Evolutionary conservation across 495 filamentous ascomycete species (phyloP).

Genomic region (Penicillium roqueforti): DNA sequence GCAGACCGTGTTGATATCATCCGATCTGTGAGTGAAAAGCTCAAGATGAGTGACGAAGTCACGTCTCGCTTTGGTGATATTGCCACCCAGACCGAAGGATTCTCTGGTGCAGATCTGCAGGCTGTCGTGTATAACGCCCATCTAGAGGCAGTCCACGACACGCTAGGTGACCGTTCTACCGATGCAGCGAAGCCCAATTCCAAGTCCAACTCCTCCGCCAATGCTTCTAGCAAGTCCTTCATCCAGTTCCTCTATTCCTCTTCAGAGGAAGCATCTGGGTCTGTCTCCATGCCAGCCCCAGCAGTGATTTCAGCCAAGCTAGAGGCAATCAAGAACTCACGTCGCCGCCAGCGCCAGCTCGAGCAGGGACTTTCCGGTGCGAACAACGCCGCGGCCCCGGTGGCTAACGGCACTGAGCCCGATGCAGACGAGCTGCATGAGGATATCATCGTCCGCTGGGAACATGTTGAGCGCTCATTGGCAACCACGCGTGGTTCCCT

Average conservation of each 20-base stretch:
- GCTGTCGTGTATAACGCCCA: constrained; percentile 95
- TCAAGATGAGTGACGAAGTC: constrained; percentile 62
- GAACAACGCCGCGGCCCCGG: constrained; percentile 13
- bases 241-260: constrained; percentile 80
- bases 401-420: constrained; percentile 26
- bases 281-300: constrained; percentile 53
- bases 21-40: constrained; percentile 70
- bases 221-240: constrained; percentile 51
- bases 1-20: constrained; percentile 87
- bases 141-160: constrained; percentile 91
- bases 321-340: constrained; percentile 63
- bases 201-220: constrained; percentile 29
- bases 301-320: constrained; percentile 71
- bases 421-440: constrained; percentile 41
- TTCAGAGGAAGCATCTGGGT: constrained; percentile 45
- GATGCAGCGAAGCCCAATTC: constrained; percentile 32
- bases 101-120: constrained; percentile 90
- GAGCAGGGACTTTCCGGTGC: constrained; percentile 39
- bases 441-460: constrained; percentile 83
- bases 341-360: constrained; percentile 55
- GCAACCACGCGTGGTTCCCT: constrained; percentile 80
- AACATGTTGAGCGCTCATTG: constrained; percentile 74
- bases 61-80: constrained; percentile 55
- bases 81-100: constrained; percentile 78
- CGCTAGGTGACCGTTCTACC: constrained; percentile 63